Conservation (phyloP, 164 flowering plant genomes). For the Cinnamomum micranthum region DNA sequence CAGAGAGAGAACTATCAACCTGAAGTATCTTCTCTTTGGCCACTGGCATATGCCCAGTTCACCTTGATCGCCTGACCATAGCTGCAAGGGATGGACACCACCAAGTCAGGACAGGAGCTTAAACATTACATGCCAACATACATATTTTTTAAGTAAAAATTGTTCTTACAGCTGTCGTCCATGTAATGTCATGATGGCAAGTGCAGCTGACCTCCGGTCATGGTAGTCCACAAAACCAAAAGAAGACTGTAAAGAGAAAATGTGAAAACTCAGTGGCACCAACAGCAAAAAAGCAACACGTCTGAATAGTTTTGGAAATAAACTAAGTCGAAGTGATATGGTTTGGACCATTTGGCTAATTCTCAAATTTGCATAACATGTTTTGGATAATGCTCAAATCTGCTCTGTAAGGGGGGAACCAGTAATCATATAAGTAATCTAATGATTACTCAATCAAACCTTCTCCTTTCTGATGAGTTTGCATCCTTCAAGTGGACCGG, state of each 20-base stretch:
- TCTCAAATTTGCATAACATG: too few species aligned
- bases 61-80: conserved; percentile 99
- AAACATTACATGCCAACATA: too few species aligned
- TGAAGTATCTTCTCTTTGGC: conserved; percentile 92
- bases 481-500: conserved; percentile 97
- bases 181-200: conserved; percentile 83
- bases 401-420: too few species aligned
- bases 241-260: conserved; percentile 69
- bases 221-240: conserved; percentile 94
- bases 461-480: conserved; percentile 93
- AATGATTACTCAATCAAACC: conserved; percentile 31
- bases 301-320: background rate
- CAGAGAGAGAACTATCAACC: too few species aligned
- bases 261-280: background rate
- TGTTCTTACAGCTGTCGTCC: conserved; percentile 88
- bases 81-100: conserved; percentile 31
- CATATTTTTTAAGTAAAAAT: background rate
- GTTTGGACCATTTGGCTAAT: background rate
- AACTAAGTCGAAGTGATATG: too few species aligned
- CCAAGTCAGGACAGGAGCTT: too few species aligned
- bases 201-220: conserved; percentile 90
- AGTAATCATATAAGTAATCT: background rate
- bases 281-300: background rate
- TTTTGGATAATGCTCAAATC: too few species aligned
- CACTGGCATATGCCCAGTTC: conserved; percentile 98